These are phyloP conservation scores for Odontarrhena argentea DNA, from an alignment of 345 rosid species.

Conservation along the genomic window DNA sequence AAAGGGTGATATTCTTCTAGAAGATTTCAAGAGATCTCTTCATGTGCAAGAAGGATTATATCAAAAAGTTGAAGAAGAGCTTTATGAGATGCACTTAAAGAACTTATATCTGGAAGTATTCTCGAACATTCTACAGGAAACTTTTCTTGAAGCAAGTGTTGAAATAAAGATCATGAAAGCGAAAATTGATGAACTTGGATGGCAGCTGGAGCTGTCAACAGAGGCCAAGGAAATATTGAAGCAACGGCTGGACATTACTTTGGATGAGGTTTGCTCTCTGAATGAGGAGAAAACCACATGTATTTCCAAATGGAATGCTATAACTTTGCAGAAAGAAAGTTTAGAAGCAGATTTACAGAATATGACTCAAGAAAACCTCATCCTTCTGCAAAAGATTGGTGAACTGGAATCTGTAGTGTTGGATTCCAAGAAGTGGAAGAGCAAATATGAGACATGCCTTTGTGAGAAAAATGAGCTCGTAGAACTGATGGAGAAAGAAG, in stretches of 20 bases:
- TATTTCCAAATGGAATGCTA: conserved; percentile 58
- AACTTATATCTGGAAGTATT: conserved; percentile 77
- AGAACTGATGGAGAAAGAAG: conserved; percentile 60
- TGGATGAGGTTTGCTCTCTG: conserved; percentile 65
- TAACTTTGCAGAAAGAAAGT: conserved; percentile 59
- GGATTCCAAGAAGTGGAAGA: conserved; percentile 55
- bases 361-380: conserved; percentile 59
- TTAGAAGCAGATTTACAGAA: conserved; percentile 60
- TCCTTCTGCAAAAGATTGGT: conserved; percentile 61
- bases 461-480: conserved; percentile 66
- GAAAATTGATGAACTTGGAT: conserved; percentile 51
- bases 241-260: conserved; percentile 64
- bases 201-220: conserved; percentile 65
- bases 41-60: conserved; percentile 78
- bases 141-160: conserved; percentile 62
- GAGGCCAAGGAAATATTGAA: conserved; percentile 64
- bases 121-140: conserved; percentile 67
- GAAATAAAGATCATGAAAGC: conserved; percentile 52
- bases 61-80: conserved; percentile 81
- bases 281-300: conserved; percentile 60
- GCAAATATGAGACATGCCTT: conserved; percentile 58
- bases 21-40: conserved; percentile 74
- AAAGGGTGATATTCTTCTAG: conserved; percentile 73
- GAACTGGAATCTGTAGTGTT: conserved; percentile 66
- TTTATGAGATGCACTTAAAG: conserved; percentile 62